These are phyloP conservation scores for Emmonsiellopsis sp. DNA, from an alignment of 2,329 filamentous ascomycete genomes.

Conservation along the genomic window DNA sequence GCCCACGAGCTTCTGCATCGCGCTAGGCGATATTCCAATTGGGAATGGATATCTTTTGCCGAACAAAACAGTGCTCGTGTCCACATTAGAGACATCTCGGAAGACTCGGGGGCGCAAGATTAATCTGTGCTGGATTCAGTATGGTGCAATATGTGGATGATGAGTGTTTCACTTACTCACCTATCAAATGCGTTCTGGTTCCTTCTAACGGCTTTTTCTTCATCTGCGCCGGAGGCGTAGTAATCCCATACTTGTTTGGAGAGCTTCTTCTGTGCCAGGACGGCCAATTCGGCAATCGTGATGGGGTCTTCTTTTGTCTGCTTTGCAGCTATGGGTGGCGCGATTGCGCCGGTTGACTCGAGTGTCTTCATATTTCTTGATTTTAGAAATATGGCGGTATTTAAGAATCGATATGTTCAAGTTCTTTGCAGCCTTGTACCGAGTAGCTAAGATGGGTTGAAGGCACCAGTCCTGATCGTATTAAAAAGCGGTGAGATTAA, in stretches of 20 bases:
- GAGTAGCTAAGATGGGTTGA: too few relatives aligned
- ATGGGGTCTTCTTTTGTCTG: neutral
- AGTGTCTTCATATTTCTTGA: neutral
- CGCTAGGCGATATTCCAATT: conserved; percentile 56
- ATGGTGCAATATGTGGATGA: neutral
- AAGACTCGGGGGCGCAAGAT: neutral
- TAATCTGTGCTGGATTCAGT: neutral
- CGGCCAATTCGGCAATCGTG: neutral
- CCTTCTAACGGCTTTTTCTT: neutral
- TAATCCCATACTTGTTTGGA: conserved; percentile 2
- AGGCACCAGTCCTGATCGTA: too few relatives aligned
- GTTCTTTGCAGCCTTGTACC: too few relatives aligned
- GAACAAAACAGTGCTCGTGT: conserved; percentile 44
- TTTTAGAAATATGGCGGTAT: neutral
- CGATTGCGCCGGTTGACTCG: neutral
- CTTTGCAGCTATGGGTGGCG: neutral
- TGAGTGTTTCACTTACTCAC: neutral
- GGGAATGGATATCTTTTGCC: conserved; percentile 40
- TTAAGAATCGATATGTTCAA: too few relatives aligned
- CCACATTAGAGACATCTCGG: conserved; percentile 12
- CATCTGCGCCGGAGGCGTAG: neutral
- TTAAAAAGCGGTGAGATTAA: too few relatives aligned
- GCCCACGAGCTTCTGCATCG: conserved; percentile 60
- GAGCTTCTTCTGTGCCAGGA: neutral
- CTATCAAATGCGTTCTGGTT: neutral